A percentile compares a stretch with the other conserved stretches of the same genome.
Conservation (phyloP, 2,329 filamentous ascomycete genomes). For the Mollisiaceae sp. region DNA sequence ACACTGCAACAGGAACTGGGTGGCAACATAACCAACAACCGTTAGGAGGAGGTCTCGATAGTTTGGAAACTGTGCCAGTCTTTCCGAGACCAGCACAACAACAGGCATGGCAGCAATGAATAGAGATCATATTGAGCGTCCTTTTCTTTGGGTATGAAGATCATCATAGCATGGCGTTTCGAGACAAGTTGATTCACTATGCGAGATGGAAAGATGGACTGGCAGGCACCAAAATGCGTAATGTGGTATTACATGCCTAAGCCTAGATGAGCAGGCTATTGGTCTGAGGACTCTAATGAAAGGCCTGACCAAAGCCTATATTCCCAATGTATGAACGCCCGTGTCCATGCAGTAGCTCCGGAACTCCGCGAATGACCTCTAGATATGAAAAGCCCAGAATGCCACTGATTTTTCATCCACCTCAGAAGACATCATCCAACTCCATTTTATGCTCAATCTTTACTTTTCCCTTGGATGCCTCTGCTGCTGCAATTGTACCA, state of each 20-base stretch:
- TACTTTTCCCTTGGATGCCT: conserved; percentile 42
- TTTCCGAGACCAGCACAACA: conserved; percentile 81
- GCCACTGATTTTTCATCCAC: conserved; percentile 1
- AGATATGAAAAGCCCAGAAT: too few relatives aligned
- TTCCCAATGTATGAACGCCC: conserved; percentile 13
- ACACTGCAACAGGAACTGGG: conserved; percentile 83
- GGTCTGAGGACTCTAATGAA: conserved; percentile 25
- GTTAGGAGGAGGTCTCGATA: conserved; percentile 82
- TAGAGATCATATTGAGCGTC: conserved; percentile 11
- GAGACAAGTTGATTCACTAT: conserved; percentile 28
- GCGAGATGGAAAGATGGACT: conserved; percentile 17
- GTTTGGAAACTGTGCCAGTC: conserved; percentile 77
- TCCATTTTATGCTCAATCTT: conserved; percentile 50
- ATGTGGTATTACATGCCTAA: conserved; percentile 35
- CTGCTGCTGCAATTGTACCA: conserved; percentile 46
- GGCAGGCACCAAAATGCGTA: conserved; percentile 32
- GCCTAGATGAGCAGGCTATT: conserved; percentile 21
- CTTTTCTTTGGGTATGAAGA: conserved; percentile 27
- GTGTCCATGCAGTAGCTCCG: conserved; percentile 17
- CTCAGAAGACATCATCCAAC: conserved; percentile 53
- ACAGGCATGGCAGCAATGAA: conserved; percentile 59
- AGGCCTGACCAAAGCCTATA: background rate
- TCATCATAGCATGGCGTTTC: conserved; percentile 42
- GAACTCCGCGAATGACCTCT: background rate
- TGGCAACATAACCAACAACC: conserved; percentile 83